A percentile compares a stretch with the other conserved stretches of the same genome.
Evolutionary conservation across 1,284 basidiomycete species (phyloP).

Genomic region (Cerrena zonata): DNA sequence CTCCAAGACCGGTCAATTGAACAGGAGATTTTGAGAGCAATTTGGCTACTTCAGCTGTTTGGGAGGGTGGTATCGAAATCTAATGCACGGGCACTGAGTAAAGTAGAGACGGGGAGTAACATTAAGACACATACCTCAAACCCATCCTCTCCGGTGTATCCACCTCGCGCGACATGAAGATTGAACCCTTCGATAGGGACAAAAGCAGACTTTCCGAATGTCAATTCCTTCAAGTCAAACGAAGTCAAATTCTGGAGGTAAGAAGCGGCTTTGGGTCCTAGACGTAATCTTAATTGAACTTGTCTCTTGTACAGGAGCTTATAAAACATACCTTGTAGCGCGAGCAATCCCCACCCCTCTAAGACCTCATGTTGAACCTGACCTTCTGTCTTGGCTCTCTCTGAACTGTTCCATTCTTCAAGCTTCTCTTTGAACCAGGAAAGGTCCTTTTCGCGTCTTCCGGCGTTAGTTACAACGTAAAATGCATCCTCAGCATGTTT

Average conservation of each 20-base stretch:
- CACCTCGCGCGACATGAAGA: constrained; percentile 90
- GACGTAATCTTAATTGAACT: constrained; percentile 20
- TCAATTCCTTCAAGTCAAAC: constrained; percentile 66
- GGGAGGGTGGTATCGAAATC: constrained; percentile 84
- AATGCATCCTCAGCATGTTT: constrained; percentile 76
- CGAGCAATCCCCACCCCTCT: constrained; percentile 83
- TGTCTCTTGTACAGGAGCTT: neutral
- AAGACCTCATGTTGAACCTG: constrained; percentile 78
- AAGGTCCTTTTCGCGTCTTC: constrained; percentile 76
- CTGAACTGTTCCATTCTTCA: constrained; percentile 67
- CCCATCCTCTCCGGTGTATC: constrained; percentile 98
- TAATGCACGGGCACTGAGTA: constrained; percentile 25
- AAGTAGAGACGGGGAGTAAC: neutral
- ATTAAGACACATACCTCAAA: constrained; percentile 66
- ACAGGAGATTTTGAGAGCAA: constrained; percentile 71
- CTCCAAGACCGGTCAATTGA: constrained; percentile 85
- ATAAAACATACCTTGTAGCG: constrained; percentile 68
- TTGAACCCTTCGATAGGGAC: constrained; percentile 73
- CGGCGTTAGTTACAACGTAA: constrained; percentile 97
- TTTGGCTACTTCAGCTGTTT: constrained; percentile 69
- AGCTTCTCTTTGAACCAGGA: constrained; percentile 72
- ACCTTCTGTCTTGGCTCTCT: constrained; percentile 42
- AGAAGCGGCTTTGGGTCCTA: constrained; percentile 74
- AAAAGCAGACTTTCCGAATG: constrained; percentile 78
- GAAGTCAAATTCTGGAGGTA: constrained; percentile 73